Percentiles rank a stretch among this genome's conserved stretches.
These are phyloP conservation scores for Zymoseptoria ardabiliae DNA, from an alignment of 2,329 filamentous ascomycete genomes.

Conservation along the genomic window DNA sequence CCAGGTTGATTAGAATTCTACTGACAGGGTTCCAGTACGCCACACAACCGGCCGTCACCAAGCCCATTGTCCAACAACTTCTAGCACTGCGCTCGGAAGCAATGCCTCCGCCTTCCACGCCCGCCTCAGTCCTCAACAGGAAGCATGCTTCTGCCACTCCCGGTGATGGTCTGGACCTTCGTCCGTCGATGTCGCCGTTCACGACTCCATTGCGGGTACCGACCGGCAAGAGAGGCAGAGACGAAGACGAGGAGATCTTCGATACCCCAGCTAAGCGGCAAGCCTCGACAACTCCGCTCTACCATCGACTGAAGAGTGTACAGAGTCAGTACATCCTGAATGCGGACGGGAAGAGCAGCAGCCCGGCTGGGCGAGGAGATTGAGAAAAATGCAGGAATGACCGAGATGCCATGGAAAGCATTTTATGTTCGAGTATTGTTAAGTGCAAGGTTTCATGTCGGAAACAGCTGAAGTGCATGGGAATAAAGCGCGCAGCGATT, in stretches of 20 bases:
- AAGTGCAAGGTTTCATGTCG: background rate
- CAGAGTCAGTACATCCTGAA: conserved; percentile 16
- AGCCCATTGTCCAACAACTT: conserved; percentile 5
- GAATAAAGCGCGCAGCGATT: background rate
- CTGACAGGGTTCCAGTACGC: conserved; percentile 6
- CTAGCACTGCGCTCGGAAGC: conserved; percentile 5
- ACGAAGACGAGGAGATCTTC: conserved; percentile 6
- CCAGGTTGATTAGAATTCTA: background rate
- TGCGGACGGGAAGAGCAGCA: conserved; percentile 19
- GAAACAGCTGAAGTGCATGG: background rate
- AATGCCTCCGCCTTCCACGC: conserved; percentile 21
- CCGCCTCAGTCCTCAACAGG: conserved; percentile 9
- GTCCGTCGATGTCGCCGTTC: conserved; percentile 10
- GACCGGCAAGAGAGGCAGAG: conserved; percentile 1
- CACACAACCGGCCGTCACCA: background rate
- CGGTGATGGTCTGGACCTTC: conserved; percentile 12
- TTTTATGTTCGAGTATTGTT: background rate
- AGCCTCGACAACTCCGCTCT: conserved; percentile 5
- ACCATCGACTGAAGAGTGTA: conserved; percentile 13
- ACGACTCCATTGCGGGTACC: conserved; percentile 9
- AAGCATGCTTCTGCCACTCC: conserved; percentile 9
- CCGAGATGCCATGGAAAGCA: background rate
- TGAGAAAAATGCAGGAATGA: background rate
- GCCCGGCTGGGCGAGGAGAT: conserved; percentile 7
- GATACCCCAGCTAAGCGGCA: conserved; percentile 8